Percentiles rank a stretch among this genome's conserved stretches.
These are phyloP conservation scores for Breynia disticha DNA, from an alignment of 441 rosid species.

Conservation along the genomic window DNA sequence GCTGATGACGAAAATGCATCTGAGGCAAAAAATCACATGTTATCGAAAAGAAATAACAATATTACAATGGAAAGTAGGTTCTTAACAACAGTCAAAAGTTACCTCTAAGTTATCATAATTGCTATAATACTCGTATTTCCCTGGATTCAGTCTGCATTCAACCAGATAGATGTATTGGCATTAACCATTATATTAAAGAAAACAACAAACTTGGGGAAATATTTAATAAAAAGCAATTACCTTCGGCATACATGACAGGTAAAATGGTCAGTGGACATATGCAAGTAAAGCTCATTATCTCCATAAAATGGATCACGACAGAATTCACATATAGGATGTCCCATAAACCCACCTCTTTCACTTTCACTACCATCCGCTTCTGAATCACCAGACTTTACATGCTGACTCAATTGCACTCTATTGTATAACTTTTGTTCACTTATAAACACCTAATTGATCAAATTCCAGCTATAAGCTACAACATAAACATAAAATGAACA, in stretches of 20 bases:
- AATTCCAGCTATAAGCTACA: too few species aligned
- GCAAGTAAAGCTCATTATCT: conserved; percentile 80
- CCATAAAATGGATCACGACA: conserved; percentile 80
- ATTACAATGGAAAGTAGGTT: conserved; percentile 7
- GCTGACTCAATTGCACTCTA: conserved; percentile 73
- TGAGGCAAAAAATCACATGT: conserved; percentile 18
- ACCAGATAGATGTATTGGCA: neutral
- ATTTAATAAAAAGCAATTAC: conserved; percentile 18
- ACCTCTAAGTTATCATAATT: conserved; percentile 92
- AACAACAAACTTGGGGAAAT: neutral
- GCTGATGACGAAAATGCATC: conserved; percentile 87
- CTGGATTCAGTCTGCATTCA: conserved; percentile 76
- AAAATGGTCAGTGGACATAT: conserved; percentile 87
- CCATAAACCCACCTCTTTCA: conserved; percentile 89
- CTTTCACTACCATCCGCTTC: conserved; percentile 93
- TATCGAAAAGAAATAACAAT: neutral
- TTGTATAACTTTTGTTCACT: conserved; percentile 83
- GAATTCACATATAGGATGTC: conserved; percentile 94
- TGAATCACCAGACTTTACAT: conserved; percentile 73
- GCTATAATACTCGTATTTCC: conserved; percentile 78
- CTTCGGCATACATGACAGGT: conserved; percentile 92
- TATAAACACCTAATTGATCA: conserved; percentile 50
- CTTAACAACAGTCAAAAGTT: conserved; percentile 12
- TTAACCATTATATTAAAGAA: neutral
- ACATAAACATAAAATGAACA: too few species aligned